Evolutionary conservation across 1,139 yeast genomes (phyloP).

Genomic region (Hansenula lynferdii): DNA sequence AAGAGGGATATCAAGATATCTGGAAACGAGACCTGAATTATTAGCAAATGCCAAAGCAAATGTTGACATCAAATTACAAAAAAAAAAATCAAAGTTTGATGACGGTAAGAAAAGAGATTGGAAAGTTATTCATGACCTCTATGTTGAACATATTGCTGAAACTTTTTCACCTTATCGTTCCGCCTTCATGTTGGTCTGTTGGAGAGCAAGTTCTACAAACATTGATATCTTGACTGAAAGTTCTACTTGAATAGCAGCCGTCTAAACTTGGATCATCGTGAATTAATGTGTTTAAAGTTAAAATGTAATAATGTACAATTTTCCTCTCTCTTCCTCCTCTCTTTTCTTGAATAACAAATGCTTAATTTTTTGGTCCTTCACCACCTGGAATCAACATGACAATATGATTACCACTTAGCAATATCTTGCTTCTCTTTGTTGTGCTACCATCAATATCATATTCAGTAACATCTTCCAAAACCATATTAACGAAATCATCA

Average conservation of each 20-base stretch:
- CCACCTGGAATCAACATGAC: constrained; percentile 69
- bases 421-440: constrained; percentile 55
- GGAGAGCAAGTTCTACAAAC: constrained; percentile 64
- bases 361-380: constrained; percentile 11
- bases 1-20: constrained; percentile 67
- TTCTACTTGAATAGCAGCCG: neutral
- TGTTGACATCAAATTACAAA: constrained; percentile 17
- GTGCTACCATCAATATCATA: constrained; percentile 37
- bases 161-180: constrained; percentile 64
- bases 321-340: neutral
- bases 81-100: constrained; percentile 25
- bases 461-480: constrained; percentile 78
- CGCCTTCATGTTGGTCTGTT: constrained; percentile 64
- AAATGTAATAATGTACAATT: neutral
- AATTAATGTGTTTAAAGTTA: too few species aligned
- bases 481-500: constrained; percentile 94
- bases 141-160: constrained; percentile 50
- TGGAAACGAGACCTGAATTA: constrained; percentile 50
- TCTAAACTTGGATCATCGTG: too few species aligned
- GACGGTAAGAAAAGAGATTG: constrained; percentile 41
- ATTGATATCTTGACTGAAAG: constrained; percentile 39
- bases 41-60: constrained; percentile 36
- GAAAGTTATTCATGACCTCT: constrained; percentile 58
- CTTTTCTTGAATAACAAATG: too few species aligned
- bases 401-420: constrained; percentile 84